These are phyloP conservation scores for Persicaria maculosa DNA, from an alignment of 148 eudicot genomes.

Conservation along the genomic window DNA sequence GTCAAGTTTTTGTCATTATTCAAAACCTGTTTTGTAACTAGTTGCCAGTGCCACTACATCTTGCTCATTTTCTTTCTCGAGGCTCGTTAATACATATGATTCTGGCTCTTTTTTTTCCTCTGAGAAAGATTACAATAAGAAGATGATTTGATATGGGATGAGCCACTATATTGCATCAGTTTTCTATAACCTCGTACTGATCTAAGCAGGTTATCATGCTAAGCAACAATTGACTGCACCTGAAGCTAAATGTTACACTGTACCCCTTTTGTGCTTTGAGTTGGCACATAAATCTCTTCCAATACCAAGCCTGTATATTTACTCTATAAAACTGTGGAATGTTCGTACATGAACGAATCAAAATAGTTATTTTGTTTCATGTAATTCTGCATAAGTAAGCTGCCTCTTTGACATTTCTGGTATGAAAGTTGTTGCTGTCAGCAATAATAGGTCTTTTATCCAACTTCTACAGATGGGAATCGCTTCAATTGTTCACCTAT, in stretches of 20 bases:
- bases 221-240: conserved; percentile 1
- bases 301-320: not conserved
- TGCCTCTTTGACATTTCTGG: not conserved
- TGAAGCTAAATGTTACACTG: not conserved
- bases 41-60: not conserved
- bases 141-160: not conserved
- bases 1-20: not conserved
- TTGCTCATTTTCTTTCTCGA: not conserved
- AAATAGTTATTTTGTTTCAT: not conserved
- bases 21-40: not conserved
- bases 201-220: not conserved
- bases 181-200: not conserved
- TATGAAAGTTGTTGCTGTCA: not conserved
- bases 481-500: conserved; percentile 88
- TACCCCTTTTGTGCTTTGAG: not conserved
- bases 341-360: not conserved
- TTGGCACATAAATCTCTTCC: not conserved
- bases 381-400: not conserved
- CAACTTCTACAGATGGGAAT: conserved; percentile 91
- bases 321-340: not conserved
- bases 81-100: not conserved
- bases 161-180: not conserved
- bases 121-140: not conserved
- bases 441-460: conserved; percentile 31
- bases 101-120: not conserved